These are phyloP conservation scores for Colletotrichum acutatum DNA, from an alignment of 2,329 filamentous ascomycete species.

Conservation along the genomic window DNA sequence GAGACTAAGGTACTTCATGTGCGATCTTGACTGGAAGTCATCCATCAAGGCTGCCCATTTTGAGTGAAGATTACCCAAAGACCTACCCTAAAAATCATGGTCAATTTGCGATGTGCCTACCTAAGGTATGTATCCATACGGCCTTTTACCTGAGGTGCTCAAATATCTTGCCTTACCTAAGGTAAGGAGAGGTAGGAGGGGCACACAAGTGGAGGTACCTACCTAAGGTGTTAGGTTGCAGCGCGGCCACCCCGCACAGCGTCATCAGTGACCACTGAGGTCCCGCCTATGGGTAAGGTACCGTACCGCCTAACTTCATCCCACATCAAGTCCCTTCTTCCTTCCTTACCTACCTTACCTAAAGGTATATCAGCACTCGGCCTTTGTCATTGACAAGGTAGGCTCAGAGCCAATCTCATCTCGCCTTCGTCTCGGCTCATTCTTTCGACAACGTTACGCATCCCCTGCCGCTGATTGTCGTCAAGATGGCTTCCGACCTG, in stretches of 20 bases:
- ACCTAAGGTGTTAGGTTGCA: neutral
- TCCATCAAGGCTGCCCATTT: neutral
- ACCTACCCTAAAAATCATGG: too few species aligned
- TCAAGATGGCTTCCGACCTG: slow-evolving; percentile 33
- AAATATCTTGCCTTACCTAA: too few species aligned
- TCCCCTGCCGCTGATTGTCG: neutral
- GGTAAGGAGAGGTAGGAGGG: too few species aligned
- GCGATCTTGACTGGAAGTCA: neutral
- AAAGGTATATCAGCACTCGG: neutral
- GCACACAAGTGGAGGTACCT: too few species aligned
- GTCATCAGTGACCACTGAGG: neutral
- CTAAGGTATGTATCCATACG: too few species aligned
- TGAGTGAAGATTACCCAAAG: too few species aligned
- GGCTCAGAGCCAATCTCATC: neutral
- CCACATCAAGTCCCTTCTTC: neutral
- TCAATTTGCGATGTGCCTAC: too few species aligned
- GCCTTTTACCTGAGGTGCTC: too few species aligned
- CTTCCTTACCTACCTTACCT: neutral
- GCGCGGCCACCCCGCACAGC: neutral
- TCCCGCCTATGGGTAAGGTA: neutral
- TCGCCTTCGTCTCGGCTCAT: neutral
- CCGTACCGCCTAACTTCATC: neutral
- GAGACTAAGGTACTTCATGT: too few species aligned
- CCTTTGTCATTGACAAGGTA: neutral
- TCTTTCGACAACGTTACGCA: neutral